phyloP scores from a whole-genome alignment of 23 red algal species.

The Cyanidioschyzon merolae region DNA sequence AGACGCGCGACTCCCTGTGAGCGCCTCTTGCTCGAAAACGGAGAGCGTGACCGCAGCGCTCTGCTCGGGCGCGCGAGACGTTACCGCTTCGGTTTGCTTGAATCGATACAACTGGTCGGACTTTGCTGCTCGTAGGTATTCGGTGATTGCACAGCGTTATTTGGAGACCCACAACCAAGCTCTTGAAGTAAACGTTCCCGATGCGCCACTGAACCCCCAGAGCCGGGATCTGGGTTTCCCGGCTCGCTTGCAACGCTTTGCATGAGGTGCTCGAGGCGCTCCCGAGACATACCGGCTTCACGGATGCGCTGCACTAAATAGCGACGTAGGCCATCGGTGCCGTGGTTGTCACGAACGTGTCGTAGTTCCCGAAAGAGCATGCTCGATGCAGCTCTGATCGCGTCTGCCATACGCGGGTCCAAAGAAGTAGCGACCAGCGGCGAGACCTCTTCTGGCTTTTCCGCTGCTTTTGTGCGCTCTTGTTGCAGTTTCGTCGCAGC shows the following conservation, averaged over 20 bases:
- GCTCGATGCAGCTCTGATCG: background rate
- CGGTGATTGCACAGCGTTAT: too few relatives aligned
- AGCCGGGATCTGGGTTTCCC: too few relatives aligned
- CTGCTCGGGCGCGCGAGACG: too few relatives aligned
- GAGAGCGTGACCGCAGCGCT: too few relatives aligned
- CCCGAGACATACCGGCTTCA: background rate
- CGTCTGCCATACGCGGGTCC: background rate
- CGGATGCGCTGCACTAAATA: background rate
- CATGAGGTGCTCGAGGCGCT: background rate
- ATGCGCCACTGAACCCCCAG: too few relatives aligned
- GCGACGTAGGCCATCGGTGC: background rate
- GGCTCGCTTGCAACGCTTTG: background rate
- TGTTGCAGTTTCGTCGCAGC: background rate
- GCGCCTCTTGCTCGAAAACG: too few relatives aligned
- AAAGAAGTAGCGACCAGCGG: background rate
- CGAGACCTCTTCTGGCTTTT: background rate
- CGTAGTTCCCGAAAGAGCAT: background rate
- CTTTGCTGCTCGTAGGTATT: too few relatives aligned
- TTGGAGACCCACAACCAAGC: too few relatives aligned
- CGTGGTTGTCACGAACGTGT: background rate
- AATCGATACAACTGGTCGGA: too few relatives aligned
- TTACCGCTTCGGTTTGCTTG: too few relatives aligned
- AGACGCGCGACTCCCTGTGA: too few relatives aligned
- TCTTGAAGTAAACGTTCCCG: too few relatives aligned
- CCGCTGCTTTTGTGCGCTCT: background rate